Conservation (phyloP, 2,329 filamentous ascomycete species). For the Penicillium janthinellum region DNA sequence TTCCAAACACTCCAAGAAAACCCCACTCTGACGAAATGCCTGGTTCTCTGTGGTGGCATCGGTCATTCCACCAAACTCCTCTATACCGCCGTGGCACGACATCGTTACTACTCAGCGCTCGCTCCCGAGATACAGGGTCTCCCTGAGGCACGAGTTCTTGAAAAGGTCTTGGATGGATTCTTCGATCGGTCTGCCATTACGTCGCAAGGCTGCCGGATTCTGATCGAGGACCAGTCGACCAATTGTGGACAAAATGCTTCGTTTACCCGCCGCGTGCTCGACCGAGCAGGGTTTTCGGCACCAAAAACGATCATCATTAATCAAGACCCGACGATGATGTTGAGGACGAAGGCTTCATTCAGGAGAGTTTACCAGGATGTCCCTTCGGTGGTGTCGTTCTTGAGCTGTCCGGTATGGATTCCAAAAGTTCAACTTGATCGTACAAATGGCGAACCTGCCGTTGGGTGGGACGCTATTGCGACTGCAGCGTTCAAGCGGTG, state of each 20-base stretch:
- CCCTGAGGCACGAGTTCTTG: constrained; percentile 45
- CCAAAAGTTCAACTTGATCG: constrained; percentile 14
- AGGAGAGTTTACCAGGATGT: constrained; percentile 39
- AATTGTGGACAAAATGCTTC: constrained; percentile 51
- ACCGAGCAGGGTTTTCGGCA: constrained; percentile 26
- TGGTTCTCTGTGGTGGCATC: constrained; percentile 50
- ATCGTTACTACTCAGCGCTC: constrained; percentile 35
- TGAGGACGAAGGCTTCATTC: constrained; percentile 47
- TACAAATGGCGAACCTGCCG: not conserved
- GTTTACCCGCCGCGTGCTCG: constrained; percentile 40
- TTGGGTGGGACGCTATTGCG: constrained; percentile 10
- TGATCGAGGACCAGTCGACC: constrained; percentile 49
- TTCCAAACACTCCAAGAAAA: constrained; percentile 36
- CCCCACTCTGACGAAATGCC: constrained; percentile 34
- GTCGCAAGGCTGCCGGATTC: constrained; percentile 31
- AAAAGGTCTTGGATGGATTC: constrained; percentile 35
- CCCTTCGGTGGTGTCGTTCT: constrained; percentile 23
- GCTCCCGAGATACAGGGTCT: constrained; percentile 33
- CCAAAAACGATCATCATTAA: constrained; percentile 39
- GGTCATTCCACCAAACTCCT: constrained; percentile 50
- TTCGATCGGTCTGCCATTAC: constrained; percentile 28
- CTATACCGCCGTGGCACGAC: constrained; percentile 43
- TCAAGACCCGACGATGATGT: constrained; percentile 52
- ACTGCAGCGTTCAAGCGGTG: constrained; percentile 34
- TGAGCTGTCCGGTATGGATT: constrained; percentile 26